phyloP scores from a whole-genome alignment of 768 basidiomycete genomes.

The Naganishia kalamii region DNA sequence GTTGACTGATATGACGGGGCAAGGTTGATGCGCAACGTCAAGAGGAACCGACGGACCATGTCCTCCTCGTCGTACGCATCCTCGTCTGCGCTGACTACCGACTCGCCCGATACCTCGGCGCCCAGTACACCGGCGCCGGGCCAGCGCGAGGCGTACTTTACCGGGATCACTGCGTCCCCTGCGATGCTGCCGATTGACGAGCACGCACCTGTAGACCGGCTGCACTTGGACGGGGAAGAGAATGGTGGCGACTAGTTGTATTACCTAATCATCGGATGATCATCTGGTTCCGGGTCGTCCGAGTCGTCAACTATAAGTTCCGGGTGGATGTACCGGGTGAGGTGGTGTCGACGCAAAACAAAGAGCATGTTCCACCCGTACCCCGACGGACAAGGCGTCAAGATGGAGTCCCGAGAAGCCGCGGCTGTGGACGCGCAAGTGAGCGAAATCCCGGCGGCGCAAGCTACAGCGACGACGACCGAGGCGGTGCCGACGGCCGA shows the following conservation, averaged over 20 bases:
- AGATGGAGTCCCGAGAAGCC: not conserved
- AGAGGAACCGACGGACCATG: not conserved
- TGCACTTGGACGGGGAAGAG: too few relatives aligned
- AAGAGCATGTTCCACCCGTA: not conserved
- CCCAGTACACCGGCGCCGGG: not conserved
- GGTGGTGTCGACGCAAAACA: too few relatives aligned
- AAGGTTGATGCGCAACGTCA: not conserved
- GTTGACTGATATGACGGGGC: not conserved
- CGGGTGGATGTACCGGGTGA: too few relatives aligned
- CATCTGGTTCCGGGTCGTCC: too few relatives aligned
- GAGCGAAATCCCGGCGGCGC: not conserved
- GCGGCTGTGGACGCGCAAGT: not conserved
- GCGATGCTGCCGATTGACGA: slow-evolving; percentile 3
- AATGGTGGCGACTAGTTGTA: too few relatives aligned
- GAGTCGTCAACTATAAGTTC: too few relatives aligned
- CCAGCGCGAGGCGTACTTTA: not conserved
- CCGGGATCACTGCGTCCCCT: not conserved
- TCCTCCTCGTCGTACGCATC: not conserved
- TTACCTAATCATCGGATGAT: too few relatives aligned
- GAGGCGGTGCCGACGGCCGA: not conserved
- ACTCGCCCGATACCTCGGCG: not conserved
- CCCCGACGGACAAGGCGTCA: not conserved
- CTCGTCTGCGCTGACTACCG: not conserved
- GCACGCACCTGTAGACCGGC: too few relatives aligned
- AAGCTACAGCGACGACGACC: not conserved